Evolutionary conservation across 257 asterid genomes (phyloP).

Genomic region (Scutellaria baicalensis): DNA sequence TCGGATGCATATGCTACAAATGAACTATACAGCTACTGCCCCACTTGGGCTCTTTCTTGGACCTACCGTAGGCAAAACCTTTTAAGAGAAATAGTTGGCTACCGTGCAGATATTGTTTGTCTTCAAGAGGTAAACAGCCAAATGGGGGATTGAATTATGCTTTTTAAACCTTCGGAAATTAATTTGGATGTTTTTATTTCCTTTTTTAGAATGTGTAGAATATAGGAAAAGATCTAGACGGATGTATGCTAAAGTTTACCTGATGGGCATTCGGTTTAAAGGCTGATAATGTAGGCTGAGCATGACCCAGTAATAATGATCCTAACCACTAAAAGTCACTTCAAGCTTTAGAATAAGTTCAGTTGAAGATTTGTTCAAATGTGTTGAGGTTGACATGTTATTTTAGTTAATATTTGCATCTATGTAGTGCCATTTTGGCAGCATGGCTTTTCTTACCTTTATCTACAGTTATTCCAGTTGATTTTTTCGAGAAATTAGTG

Average conservation of each 20-base stretch:
- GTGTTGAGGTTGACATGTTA: background rate
- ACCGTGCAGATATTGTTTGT: constrained; percentile 88
- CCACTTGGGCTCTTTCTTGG: constrained; percentile 99
- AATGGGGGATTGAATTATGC: background rate
- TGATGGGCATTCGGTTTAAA: background rate
- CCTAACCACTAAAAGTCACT: background rate
- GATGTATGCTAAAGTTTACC: background rate
- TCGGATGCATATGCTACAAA: constrained; percentile 67
- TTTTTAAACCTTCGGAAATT: background rate
- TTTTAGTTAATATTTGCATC: background rate
- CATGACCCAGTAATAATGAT: background rate
- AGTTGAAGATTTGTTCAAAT: background rate
- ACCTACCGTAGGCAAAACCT: constrained; percentile 91
- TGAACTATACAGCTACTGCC: constrained; percentile 82
- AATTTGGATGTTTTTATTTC: background rate
- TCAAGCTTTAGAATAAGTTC: background rate
- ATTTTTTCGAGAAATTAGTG: background rate
- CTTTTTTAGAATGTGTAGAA: background rate
- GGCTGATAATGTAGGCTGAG: background rate
- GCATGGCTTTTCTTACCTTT: background rate
- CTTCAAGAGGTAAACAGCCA: constrained; percentile 82
- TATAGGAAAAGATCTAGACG: background rate
- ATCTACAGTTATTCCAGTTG: background rate
- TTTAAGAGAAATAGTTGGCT: constrained; percentile 88
- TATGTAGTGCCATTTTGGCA: background rate